Percentiles rank a stretch among this genome's conserved stretches.
phyloP scores from a whole-genome alignment of 495 filamentous ascomycete genomes.

The Penicillium alfredii region DNA sequence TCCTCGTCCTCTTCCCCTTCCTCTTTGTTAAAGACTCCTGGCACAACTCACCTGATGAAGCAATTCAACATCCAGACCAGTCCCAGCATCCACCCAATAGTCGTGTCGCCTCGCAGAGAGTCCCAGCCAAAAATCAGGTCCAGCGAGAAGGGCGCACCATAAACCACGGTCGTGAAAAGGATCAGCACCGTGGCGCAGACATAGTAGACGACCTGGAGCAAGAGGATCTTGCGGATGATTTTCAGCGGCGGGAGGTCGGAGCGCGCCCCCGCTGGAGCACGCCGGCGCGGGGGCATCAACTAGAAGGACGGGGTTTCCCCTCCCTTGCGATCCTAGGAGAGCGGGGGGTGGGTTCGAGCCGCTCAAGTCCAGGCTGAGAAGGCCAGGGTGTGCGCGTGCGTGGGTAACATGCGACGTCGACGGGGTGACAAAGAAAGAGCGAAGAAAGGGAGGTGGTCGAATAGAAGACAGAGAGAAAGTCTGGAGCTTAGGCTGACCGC shows the following conservation, averaged over 20 bases:
- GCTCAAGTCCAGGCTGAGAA: too few species aligned
- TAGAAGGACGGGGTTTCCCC: conserved; percentile 11
- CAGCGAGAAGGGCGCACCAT: conserved; percentile 63
- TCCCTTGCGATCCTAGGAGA: too few species aligned
- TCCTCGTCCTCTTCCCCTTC: too few species aligned
- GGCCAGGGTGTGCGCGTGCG: too few species aligned
- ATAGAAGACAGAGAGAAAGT: too few species aligned
- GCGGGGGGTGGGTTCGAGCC: too few species aligned
- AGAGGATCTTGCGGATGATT: conserved; percentile 78
- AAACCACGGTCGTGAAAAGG: conserved; percentile 81
- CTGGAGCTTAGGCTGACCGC: too few species aligned
- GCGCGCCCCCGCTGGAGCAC: conserved; percentile 72
- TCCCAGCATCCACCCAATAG: conserved; percentile 85
- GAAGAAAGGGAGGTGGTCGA: too few species aligned
- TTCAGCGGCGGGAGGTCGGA: conserved; percentile 77
- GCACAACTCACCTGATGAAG: conserved; percentile 59
- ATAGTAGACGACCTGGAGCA: conserved; percentile 86
- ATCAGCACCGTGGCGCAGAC: conserved; percentile 65
- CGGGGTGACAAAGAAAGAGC: too few species aligned
- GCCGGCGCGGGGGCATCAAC: conserved; percentile 69
- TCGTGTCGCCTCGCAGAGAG: conserved; percentile 80
- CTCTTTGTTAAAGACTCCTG: background rate
- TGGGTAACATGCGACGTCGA: too few species aligned
- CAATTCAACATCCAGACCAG: conserved; percentile 81
- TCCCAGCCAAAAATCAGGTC: conserved; percentile 77